Conservation (phyloP, 1,284 basidiomycete genomes). For the Psilocybe mexicana region DNA sequence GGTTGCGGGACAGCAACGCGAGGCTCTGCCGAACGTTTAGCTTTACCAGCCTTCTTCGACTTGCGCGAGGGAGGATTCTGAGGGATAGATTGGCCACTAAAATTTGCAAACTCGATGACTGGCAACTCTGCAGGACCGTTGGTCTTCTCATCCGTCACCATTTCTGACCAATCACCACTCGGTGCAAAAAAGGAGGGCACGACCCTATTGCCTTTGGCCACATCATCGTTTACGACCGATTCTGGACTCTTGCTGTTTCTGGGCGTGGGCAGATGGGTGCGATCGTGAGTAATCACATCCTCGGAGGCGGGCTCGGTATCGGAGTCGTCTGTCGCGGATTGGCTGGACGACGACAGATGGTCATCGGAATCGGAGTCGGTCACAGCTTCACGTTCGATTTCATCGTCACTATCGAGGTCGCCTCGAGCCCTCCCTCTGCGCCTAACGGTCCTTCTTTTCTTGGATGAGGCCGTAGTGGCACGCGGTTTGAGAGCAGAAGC, state of each 20-base stretch:
- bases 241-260: constrained; percentile 64
- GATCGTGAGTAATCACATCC: constrained; percentile 50
- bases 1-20: constrained; percentile 22
- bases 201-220: constrained; percentile 31
- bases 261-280: constrained; percentile 57
- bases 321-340: constrained; percentile 67
- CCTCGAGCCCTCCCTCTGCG: constrained; percentile 56
- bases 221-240: constrained; percentile 30
- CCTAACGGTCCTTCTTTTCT: constrained; percentile 43
- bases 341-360: constrained; percentile 54
- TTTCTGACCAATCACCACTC: constrained; percentile 72
- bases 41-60: constrained; percentile 36
- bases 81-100: constrained; percentile 43
- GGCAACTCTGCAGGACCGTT: constrained; percentile 66
- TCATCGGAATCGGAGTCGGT: constrained; percentile 69
- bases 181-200: constrained; percentile 54
- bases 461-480: constrained; percentile 26
- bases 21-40: constrained; percentile 21
- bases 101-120: constrained; percentile 77
- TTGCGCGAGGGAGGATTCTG: constrained; percentile 35
- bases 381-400: constrained; percentile 65
- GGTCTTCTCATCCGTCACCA: constrained; percentile 71
- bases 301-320: constrained; percentile 67
- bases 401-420: constrained; percentile 68
- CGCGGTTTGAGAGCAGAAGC: constrained; percentile 30